These are phyloP conservation scores for Bretschneidera sinensis DNA, from an alignment of 345 rosid species.

Conservation along the genomic window DNA sequence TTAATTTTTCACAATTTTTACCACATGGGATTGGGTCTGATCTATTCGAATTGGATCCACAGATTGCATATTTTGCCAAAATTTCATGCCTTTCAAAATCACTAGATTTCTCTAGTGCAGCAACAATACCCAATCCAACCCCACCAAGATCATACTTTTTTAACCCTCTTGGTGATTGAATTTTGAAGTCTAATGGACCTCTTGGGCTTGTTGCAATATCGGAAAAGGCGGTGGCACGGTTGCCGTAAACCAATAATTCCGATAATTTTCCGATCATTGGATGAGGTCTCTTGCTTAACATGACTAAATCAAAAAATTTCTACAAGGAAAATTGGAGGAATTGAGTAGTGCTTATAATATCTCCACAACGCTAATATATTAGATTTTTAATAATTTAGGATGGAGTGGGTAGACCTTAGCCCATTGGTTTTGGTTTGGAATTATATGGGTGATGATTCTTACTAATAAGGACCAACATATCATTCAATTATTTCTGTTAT, in stretches of 20 bases:
- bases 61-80: slow-evolving; percentile 26
- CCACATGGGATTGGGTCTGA: slow-evolving; percentile 38
- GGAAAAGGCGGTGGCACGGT: slow-evolving; percentile 32
- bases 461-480: neutral
- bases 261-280: slow-evolving; percentile 70
- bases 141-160: slow-evolving; percentile 50
- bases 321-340: slow-evolving; percentile 4
- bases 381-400: too few relatives aligned
- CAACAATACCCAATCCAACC: slow-evolving; percentile 77
- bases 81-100: slow-evolving; percentile 20
- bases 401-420: slow-evolving; percentile 43
- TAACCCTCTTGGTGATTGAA: slow-evolving; percentile 55
- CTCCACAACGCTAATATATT: slow-evolving; percentile 25
- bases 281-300: slow-evolving; percentile 62
- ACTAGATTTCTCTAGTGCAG: slow-evolving; percentile 57
- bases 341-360: slow-evolving; percentile 22
- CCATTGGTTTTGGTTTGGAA: slow-evolving; percentile 31
- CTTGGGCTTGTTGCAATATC: slow-evolving; percentile 53
- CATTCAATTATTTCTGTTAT: neutral
- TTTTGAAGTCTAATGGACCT: slow-evolving; percentile 60
- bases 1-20: slow-evolving; percentile 9
- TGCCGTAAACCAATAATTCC: slow-evolving; percentile 53
- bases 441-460: slow-evolving; percentile 15
- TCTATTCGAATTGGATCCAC: slow-evolving; percentile 18
- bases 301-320: slow-evolving; percentile 13